Percentiles rank a stretch among this genome's conserved stretches.
Conservation (phyloP, 1,284 basidiomycete genomes). For the Malassezia obtusa region DNA sequence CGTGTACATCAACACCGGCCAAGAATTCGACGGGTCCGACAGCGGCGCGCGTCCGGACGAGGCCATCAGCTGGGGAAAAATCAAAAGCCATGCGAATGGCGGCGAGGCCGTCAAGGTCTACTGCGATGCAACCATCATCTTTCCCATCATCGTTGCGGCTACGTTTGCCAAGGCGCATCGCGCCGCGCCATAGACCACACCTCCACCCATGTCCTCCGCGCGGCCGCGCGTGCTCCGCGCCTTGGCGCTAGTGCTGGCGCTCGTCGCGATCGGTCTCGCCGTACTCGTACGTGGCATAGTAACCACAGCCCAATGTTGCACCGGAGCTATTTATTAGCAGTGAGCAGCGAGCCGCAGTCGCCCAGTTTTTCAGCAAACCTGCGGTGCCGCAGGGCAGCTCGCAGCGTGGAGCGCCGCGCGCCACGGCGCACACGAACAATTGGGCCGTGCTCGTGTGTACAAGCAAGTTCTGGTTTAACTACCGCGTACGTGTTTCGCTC, state of each 20-base stretch:
- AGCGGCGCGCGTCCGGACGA: slow-evolving; percentile 95
- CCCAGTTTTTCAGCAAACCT: slow-evolving; percentile 18
- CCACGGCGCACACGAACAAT: slow-evolving; percentile 61
- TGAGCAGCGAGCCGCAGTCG: slow-evolving; percentile 19
- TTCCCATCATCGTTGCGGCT: slow-evolving; percentile 75
- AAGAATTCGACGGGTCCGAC: slow-evolving; percentile 97
- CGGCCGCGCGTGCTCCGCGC: not conserved
- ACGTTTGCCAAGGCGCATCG: slow-evolving; percentile 50
- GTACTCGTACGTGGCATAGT: not conserved
- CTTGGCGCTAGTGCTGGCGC: not conserved
- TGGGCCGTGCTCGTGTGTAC: slow-evolving; percentile 95
- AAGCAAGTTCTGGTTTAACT: slow-evolving; percentile 97
- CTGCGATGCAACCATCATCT: slow-evolving; percentile 77
- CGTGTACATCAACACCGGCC: slow-evolving; percentile 96
- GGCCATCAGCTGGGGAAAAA: slow-evolving; percentile 99
- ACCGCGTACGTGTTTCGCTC: slow-evolving; percentile 55
- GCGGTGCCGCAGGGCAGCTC: not conserved
- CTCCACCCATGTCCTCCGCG: slow-evolving; percentile 7
- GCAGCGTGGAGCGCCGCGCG: not conserved
- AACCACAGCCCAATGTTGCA: not conserved
- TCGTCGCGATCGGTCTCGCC: not conserved
- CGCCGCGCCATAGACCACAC: not conserved
- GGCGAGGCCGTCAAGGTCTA: slow-evolving; percentile 77
- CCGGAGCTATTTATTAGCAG: slow-evolving; percentile 20
- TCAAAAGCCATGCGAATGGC: slow-evolving; percentile 59